Conservation (phyloP, 2,329 filamentous ascomycete genomes). For the Alternaria gaisen region DNA sequence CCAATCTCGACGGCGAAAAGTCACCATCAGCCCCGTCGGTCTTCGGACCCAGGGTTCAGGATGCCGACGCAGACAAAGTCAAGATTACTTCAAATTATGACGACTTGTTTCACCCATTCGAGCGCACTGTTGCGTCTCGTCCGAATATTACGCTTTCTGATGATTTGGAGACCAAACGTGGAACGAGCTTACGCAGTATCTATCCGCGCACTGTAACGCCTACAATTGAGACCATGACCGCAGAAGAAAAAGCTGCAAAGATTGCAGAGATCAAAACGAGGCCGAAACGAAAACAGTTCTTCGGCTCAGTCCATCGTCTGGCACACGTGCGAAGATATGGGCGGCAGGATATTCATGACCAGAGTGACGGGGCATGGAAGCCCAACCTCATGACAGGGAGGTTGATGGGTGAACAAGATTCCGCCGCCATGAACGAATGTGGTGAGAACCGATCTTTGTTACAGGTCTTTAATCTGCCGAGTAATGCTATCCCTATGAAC, state of each 20-base stretch:
- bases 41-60: neutral
- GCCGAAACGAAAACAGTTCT: slow-evolving; percentile 47
- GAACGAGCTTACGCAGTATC: slow-evolving; percentile 19
- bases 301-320: slow-evolving; percentile 28
- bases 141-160: neutral
- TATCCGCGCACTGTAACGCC: slow-evolving; percentile 11
- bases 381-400: neutral
- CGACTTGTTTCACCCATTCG: slow-evolving; percentile 10
- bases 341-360: slow-evolving; percentile 28
- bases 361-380: slow-evolving; percentile 27
- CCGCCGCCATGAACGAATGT: neutral
- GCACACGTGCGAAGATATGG: slow-evolving; percentile 23
- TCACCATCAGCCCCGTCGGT: neutral
- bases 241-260: slow-evolving; percentile 30
- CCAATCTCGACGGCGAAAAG: neutral
- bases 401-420: neutral
- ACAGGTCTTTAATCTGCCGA: slow-evolving; percentile 33
- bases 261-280: slow-evolving; percentile 40
- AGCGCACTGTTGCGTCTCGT: slow-evolving; percentile 5
- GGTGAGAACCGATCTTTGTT: slow-evolving; percentile 11
- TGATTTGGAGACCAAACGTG: neutral
- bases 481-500: slow-evolving; percentile 36
- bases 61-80: neutral
- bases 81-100: neutral
- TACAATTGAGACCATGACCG: slow-evolving; percentile 29